Evolutionary conservation across 2,329 filamentous ascomycete genomes (phyloP).

Genomic region (Cladosporium oxysporum): DNA sequence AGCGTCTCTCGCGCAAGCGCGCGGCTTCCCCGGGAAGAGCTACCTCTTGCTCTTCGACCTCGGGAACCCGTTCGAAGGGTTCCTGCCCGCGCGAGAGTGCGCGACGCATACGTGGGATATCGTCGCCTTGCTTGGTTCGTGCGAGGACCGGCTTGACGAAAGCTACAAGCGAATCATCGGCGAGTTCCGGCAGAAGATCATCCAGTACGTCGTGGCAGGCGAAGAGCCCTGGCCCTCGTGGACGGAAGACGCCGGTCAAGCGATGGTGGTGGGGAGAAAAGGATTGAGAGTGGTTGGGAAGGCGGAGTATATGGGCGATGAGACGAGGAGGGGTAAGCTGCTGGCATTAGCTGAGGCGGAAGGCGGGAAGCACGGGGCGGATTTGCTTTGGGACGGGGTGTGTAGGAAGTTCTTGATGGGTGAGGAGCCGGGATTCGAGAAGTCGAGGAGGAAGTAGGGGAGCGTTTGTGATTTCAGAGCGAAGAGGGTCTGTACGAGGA

Average conservation of each 20-base stretch:
- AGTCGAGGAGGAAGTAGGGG: not conserved
- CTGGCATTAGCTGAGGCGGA: not conserved
- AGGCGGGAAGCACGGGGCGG: not conserved
- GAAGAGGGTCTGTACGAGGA: not conserved
- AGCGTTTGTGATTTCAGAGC: not conserved
- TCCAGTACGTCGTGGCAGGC: constrained; percentile 18
- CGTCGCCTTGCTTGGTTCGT: constrained; percentile 23
- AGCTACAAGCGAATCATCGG: constrained; percentile 7
- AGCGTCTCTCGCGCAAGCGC: constrained; percentile 21
- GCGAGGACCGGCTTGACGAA: constrained; percentile 18
- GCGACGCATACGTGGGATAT: constrained; percentile 28
- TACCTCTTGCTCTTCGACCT: constrained; percentile 26
- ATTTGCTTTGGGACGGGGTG: constrained; percentile 7
- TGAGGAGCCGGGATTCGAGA: not conserved
- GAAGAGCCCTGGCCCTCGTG: constrained; percentile 20
- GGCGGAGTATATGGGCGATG: constrained; percentile 52
- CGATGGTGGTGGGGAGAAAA: constrained; percentile 3
- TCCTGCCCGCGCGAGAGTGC: constrained; percentile 19
- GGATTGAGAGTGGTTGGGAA: constrained; percentile 39
- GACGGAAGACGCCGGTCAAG: constrained; percentile 7
- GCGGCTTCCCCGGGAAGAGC: constrained; percentile 15
- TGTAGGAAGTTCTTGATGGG: constrained; percentile 15
- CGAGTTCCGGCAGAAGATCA: constrained; percentile 17
- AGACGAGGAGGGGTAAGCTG: constrained; percentile 32
- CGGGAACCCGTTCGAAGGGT: constrained; percentile 24